Evolutionary conservation across 192 early-diverging fungal species (phyloP), one percentile per base, ranked within the genome.

Genomic region (Globomyces pollinis-pini): DNA sequence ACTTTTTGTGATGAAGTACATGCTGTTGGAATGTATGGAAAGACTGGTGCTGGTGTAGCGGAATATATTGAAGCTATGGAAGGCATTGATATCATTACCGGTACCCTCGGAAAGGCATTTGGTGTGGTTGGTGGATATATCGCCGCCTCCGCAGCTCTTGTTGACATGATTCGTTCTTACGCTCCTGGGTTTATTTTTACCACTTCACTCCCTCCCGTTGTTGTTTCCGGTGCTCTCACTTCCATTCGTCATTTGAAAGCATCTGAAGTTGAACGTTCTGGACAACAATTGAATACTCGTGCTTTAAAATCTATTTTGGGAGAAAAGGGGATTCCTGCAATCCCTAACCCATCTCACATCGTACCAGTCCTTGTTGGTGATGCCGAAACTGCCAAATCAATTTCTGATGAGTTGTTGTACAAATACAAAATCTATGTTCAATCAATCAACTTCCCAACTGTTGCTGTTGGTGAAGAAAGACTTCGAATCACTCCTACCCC

Each of bases 181-280:
- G 94, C 92, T n/a, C 94, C 94, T 20, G 94, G 94, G 38, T 97
- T 97, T 72, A 99, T 99, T 69, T 99, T 99, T 71, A 99, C 96
- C 61, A 99, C 96, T 7, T 99, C 96, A 31, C 79, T 99, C 24
- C 96, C 96, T 44, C 96, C 96, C 24, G 79, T 87, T 38, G 86
- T 93, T 61, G 89, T 88, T 26, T 84, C 89, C 38, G 96, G 93
- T 60, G 90, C 93, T 15, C 76, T 93, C 15, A 88, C 90, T 28
- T 93, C 94, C 44, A 86, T 99, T 66, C 85, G 89, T 62, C 89
- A 99, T 71, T 82, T 99, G 52, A 91, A 88, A 57, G 51, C 76
- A 60, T 96, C 93, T 42, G 75, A 76, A 53, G 74, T 75, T 50
- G 96, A 99, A 74, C 90, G 96, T 61, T 78, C 79, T 61, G 79